These are phyloP conservation scores for Malassezia equina DNA, from an alignment of 1,284 basidiomycete species.

Conservation along the genomic window DNA sequence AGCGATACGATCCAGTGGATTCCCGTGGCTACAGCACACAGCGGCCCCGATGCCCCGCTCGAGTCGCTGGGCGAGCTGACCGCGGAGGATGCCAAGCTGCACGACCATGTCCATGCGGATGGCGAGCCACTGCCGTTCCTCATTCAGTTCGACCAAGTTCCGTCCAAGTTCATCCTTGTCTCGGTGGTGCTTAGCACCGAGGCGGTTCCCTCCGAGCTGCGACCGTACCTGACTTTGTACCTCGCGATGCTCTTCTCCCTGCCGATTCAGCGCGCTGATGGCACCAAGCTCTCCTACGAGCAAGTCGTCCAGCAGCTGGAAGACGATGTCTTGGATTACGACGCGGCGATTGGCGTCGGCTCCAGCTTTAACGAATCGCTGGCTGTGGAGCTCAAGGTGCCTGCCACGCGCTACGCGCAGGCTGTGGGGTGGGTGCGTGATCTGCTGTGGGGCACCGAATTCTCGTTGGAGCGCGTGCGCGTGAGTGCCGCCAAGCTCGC, in stretches of 20 bases:
- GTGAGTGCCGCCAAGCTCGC: slow-evolving; percentile 79
- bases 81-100: slow-evolving; percentile 50
- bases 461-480: slow-evolving; percentile 75
- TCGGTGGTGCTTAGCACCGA: slow-evolving; percentile 60
- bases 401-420: slow-evolving; percentile 66
- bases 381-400: slow-evolving; percentile 62
- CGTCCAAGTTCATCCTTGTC: slow-evolving; percentile 75
- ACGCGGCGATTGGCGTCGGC: slow-evolving; percentile 60
- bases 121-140: slow-evolving; percentile 68
- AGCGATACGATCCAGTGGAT: slow-evolving; percentile 87
- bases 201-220: slow-evolving; percentile 32
- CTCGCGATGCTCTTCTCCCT: slow-evolving; percentile 79
- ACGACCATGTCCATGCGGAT: slow-evolving; percentile 63
- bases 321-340: slow-evolving; percentile 80
- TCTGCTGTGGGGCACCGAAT: slow-evolving; percentile 70
- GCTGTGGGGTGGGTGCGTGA: slow-evolving; percentile 82
- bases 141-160: slow-evolving; percentile 62
- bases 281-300: slow-evolving; percentile 68
- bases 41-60: background rate
- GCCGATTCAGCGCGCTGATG: slow-evolving; percentile 64
- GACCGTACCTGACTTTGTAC: slow-evolving; percentile 66
- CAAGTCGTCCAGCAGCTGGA: slow-evolving; percentile 83
- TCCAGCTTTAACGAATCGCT: slow-evolving; percentile 64
- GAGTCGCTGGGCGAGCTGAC: slow-evolving; percentile 39
- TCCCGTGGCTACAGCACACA: slow-evolving; percentile 62